These are phyloP conservation scores for Backusella tarrabulga DNA, from an alignment of 192 early-diverging fungal genomes.

Conservation along the genomic window DNA sequence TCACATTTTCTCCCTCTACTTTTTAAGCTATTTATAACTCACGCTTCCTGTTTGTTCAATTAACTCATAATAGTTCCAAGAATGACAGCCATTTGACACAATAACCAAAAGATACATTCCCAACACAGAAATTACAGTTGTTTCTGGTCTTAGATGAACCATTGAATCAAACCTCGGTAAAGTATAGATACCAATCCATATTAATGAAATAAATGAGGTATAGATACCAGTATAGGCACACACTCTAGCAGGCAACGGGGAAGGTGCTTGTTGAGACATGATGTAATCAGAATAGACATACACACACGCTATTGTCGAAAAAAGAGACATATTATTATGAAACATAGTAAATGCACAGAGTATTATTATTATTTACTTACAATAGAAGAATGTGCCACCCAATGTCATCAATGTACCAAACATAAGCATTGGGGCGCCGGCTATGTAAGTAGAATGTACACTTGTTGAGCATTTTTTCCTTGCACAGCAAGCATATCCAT, in stretches of 20 bases:
- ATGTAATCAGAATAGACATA: conserved; percentile 57
- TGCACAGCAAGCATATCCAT: neutral
- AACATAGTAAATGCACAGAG: neutral
- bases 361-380: conserved; percentile 13
- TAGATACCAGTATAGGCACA: conserved; percentile 52
- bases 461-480: neutral
- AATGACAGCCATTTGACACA: conserved; percentile 46
- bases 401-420: conserved; percentile 53
- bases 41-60: conserved; percentile 52
- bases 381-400: conserved; percentile 52
- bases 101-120: conserved; percentile 41
- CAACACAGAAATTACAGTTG: conserved; percentile 25
- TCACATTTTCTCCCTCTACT: too few species aligned
- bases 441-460: neutral
- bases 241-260: conserved; percentile 48
- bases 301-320: conserved; percentile 42
- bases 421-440: conserved; percentile 24
- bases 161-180: conserved; percentile 50
- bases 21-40: neutral
- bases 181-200: conserved; percentile 52
- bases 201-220: conserved; percentile 36
- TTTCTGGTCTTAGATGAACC: conserved; percentile 20
- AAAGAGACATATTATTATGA: neutral
- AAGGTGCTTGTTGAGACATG: conserved; percentile 38
- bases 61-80: conserved; percentile 55